Evolutionary conservation across 2,329 filamentous ascomycete species (phyloP).

Genomic region (Stemphylium lycopersici): DNA sequence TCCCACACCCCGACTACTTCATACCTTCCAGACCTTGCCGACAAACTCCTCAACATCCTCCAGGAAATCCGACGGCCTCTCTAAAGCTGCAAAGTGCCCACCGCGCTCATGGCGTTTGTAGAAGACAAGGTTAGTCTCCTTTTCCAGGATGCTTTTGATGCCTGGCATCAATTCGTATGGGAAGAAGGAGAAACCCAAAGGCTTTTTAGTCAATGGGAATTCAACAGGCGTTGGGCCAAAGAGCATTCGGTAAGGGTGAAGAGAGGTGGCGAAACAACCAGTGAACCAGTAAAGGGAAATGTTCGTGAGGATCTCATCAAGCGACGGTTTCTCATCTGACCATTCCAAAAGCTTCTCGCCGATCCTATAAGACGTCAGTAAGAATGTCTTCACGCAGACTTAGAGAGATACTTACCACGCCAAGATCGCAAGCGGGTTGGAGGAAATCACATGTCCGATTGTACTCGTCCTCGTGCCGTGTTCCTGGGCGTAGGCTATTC

Average conservation of each 20-base stretch:
- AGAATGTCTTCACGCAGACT: background rate
- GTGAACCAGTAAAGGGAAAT: slow-evolving; percentile 65
- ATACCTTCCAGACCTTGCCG: slow-evolving; percentile 45
- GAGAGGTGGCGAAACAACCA: slow-evolving; percentile 50
- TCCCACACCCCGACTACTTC: slow-evolving; percentile 1
- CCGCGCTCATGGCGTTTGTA: slow-evolving; percentile 52
- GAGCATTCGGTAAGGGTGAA: slow-evolving; percentile 57
- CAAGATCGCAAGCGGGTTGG: slow-evolving; percentile 63
- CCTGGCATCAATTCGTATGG: slow-evolving; percentile 51
- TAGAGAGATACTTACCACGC: slow-evolving; percentile 52
- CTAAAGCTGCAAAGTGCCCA: slow-evolving; percentile 62
- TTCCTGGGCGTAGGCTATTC: slow-evolving; percentile 58
- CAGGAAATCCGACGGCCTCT: slow-evolving; percentile 52
- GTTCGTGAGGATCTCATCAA: slow-evolving; percentile 57
- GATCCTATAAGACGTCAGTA: slow-evolving; percentile 43
- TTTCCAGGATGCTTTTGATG: slow-evolving; percentile 47
- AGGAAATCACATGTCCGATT: slow-evolving; percentile 61
- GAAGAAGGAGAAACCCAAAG: slow-evolving; percentile 54
- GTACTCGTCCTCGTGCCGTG: slow-evolving; percentile 64
- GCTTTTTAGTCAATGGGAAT: slow-evolving; percentile 37
- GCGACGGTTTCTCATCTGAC: slow-evolving; percentile 53
- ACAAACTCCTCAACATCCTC: slow-evolving; percentile 56
- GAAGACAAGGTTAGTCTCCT: slow-evolving; percentile 48
- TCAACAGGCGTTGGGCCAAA: slow-evolving; percentile 16
- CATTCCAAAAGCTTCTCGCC: slow-evolving; percentile 65